Evolutionary conservation across 2,329 filamentous ascomycete species (phyloP).

Genomic region (Cercospora brassicicola): DNA sequence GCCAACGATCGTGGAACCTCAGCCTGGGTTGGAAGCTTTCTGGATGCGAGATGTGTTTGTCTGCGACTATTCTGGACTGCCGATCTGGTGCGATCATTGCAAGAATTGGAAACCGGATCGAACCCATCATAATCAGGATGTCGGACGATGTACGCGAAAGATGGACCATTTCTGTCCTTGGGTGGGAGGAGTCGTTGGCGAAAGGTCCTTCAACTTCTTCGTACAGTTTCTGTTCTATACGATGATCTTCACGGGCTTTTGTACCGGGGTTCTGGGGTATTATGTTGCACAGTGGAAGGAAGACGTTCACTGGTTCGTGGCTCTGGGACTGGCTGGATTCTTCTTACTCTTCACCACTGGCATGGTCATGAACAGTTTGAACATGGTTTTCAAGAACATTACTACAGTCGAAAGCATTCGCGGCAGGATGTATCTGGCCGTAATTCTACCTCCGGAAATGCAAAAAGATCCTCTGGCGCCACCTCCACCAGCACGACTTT

Average conservation of each 20-base stretch:
- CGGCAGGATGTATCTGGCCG: constrained; percentile 67
- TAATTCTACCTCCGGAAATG: constrained; percentile 60
- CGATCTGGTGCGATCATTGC: constrained; percentile 82
- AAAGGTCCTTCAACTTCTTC: constrained; percentile 83
- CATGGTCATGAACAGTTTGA: constrained; percentile 72
- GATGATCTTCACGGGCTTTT: constrained; percentile 64
- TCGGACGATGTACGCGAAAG: constrained; percentile 77
- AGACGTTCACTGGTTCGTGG: constrained; percentile 64
- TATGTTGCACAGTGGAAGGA: constrained; percentile 55
- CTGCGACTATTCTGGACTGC: constrained; percentile 79
- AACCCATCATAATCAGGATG: constrained; percentile 80
- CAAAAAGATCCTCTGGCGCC: constrained; percentile 29
- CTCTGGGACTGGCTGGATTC: constrained; percentile 65
- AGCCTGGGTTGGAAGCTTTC: constrained; percentile 70
- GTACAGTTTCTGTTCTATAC: constrained; percentile 80
- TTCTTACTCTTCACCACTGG: constrained; percentile 78
- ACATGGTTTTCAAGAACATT: constrained; percentile 69
- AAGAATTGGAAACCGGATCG: constrained; percentile 85
- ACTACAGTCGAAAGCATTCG: constrained; percentile 82
- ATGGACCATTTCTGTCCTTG: constrained; percentile 97
- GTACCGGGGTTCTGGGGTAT: constrained; percentile 64
- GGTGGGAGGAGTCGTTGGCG: constrained; percentile 89
- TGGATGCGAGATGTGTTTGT: constrained; percentile 81
- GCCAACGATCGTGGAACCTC: constrained; percentile 45
- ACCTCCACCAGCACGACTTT: constrained; percentile 23